Evolutionary conservation across 108 stramenopile species (phyloP), one percentile per base, ranked within the genome.

Genomic region (Cyclostephanos tholiformis): DNA sequence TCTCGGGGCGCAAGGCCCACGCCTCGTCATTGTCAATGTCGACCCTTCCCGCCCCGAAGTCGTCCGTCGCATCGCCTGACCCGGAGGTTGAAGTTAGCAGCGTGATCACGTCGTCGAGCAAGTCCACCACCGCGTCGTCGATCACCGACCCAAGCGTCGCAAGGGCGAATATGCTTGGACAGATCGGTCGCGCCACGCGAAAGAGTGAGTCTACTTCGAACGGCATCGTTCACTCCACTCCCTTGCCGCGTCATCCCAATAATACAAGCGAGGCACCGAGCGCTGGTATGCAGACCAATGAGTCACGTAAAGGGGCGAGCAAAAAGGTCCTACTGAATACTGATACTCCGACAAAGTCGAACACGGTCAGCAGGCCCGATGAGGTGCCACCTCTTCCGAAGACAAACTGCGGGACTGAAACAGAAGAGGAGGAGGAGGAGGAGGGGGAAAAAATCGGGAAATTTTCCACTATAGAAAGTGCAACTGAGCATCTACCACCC

Each of bases 121-220:
- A 62, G 41, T 36, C 61, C 61, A 63, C 35, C 39, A 63, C 30
- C 74, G 36, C 36, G 25, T 26, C 62, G 12, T 69, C 67, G 25
- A 30, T 56, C 10, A 63, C 75, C 2, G 60, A 77, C 58, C 52
- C 53, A 5, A 59, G 56, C 52, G 48, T 57, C 25, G 53, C 69
- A 12, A 65, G 65, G 44, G 57, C 67, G 7, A 71, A 64, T 32
- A 71, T 71, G 76, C 39, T 71, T 41, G 76, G 69, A 1, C 65
- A 71, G 10, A 70, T 77, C 17, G 63, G 69, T 14, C 53, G 23
- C 52, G 7, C 2, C 3, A 17, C 10, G 8, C 32, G 1, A 16
- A 60, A 60, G n/a, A 36, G 36, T 0, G 32, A 27, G 36, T 39
- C 59, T 2, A 16, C 59, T 19, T 57, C 13, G 56, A 57, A 57